Conservation (phyloP, 2,329 filamentous ascomycete genomes). For the Sarocladium brachiariae region DNA sequence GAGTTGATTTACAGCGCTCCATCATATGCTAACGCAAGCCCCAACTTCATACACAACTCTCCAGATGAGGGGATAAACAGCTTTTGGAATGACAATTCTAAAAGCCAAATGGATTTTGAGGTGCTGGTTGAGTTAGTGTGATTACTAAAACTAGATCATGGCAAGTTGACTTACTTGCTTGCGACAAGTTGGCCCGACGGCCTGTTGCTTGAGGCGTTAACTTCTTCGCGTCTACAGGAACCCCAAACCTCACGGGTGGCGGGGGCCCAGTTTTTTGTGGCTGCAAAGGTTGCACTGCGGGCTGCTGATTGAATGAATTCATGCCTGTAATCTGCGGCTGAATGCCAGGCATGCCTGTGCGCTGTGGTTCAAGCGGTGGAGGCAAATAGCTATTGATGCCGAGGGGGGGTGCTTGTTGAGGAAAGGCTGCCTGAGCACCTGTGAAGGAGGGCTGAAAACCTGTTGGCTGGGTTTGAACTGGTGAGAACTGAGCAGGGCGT, state of each 20-base stretch:
- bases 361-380: slow-evolving; percentile 52
- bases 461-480: slow-evolving; percentile 56
- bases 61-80: not conserved
- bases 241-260: slow-evolving; percentile 83
- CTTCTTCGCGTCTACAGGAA: slow-evolving; percentile 65
- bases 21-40: not conserved
- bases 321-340: slow-evolving; percentile 44
- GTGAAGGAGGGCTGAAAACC: slow-evolving; percentile 45
- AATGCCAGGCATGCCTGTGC: slow-evolving; percentile 43
- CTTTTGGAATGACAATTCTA: slow-evolving; percentile 16
- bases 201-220: slow-evolving; percentile 82
- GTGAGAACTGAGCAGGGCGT: slow-evolving; percentile 33
- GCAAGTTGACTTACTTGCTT: slow-evolving; percentile 84
- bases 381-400: slow-evolving; percentile 53
- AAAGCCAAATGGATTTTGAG: slow-evolving; percentile 49
- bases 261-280: slow-evolving; percentile 57
- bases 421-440: slow-evolving; percentile 42
- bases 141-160: not conserved
- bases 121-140: slow-evolving; percentile 29
- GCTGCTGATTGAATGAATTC: slow-evolving; percentile 40
- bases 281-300: slow-evolving; percentile 34
- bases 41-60: not conserved
- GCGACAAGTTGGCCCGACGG: slow-evolving; percentile 78
- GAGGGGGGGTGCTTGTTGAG: slow-evolving; percentile 28
- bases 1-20: slow-evolving; percentile 5